A percentile compares a stretch with the other conserved stretches of the same genome.
Evolutionary conservation across 305 asterid genomes (phyloP).

Genomic region (Plantago lanceolata): DNA sequence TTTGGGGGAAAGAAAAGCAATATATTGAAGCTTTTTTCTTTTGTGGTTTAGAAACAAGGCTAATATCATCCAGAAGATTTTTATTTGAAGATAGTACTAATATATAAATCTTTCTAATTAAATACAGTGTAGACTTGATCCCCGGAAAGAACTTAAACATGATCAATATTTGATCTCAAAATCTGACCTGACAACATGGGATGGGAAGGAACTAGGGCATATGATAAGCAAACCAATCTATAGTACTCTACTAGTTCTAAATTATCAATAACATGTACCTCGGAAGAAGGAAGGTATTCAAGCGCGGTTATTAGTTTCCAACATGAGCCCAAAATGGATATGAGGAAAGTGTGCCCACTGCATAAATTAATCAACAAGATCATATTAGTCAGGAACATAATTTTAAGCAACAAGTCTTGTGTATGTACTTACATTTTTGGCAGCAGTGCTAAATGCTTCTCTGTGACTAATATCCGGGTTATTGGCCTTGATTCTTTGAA

Average conservation of each 20-base stretch:
- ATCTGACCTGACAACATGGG: too few species aligned
- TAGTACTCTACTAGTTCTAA: not conserved
- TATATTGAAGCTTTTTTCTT: too few species aligned
- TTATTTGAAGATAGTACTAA: too few species aligned
- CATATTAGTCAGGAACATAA: not conserved
- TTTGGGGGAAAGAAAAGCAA: too few species aligned
- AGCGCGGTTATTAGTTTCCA: constrained; percentile 61
- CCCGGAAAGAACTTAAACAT: too few species aligned
- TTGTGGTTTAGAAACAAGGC: too few species aligned
- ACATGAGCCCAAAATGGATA: constrained; percentile 82
- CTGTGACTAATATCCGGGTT: constrained; percentile 82
- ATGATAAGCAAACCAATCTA: too few species aligned
- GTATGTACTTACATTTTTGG: constrained; percentile 57
- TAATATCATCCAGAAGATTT: too few species aligned
- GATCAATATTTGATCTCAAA: too few species aligned
- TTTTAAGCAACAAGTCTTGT: not conserved
- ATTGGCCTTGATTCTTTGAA: constrained; percentile 84
- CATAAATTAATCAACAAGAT: not conserved
- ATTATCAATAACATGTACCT: constrained; percentile 29
- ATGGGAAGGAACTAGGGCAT: too few species aligned
- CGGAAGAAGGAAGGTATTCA: constrained; percentile 31
- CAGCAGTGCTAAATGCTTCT: constrained; percentile 94
- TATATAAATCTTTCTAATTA: too few species aligned
- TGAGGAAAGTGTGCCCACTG: constrained; percentile 97
- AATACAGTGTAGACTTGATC: too few species aligned